Conservation (phyloP, 75 land plant genomes). For the Pinus taeda region DNA sequence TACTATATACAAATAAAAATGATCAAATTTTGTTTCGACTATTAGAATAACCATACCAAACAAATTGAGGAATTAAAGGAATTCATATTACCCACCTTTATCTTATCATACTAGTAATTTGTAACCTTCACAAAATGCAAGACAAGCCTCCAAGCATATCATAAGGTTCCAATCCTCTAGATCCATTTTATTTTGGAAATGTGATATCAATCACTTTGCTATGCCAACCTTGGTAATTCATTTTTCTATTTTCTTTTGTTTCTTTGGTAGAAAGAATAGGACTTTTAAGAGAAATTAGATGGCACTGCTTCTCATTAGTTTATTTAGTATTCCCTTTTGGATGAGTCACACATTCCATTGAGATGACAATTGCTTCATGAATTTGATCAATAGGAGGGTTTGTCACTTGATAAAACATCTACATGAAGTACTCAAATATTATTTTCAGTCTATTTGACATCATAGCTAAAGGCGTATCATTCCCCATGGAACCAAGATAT, state of each 20-base stretch:
- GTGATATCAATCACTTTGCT: no score
- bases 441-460: conserved; percentile 90
- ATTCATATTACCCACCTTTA: conserved; percentile 53
- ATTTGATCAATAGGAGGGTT: conserved; percentile 59
- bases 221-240: no score
- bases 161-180: conserved; percentile 91
- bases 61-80: no score
- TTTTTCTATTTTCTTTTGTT: no score
- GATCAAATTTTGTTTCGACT: no score
- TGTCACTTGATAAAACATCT: conserved; percentile 99
- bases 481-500: conserved; percentile 99
- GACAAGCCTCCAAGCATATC: conserved; percentile 79
- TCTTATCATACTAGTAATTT: conserved; percentile 82
- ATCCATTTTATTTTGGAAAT: conserved; percentile 60
- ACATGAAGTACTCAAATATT: conserved; percentile 92
- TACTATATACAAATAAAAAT: neutral
- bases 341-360: conserved; percentile 98
- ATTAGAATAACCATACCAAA: no score
- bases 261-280: no score
- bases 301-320: conserved; percentile 64
- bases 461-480: conserved; percentile 93
- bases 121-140: conserved; percentile 85
- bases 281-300: no score
- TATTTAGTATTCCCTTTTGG: conserved; percentile 98
- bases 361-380: conserved; percentile 59